Evolutionary conservation across 2,329 filamentous ascomycete species (phyloP), one percentile per base, ranked within the genome.

Genomic region (Sporothrix inflata): DNA sequence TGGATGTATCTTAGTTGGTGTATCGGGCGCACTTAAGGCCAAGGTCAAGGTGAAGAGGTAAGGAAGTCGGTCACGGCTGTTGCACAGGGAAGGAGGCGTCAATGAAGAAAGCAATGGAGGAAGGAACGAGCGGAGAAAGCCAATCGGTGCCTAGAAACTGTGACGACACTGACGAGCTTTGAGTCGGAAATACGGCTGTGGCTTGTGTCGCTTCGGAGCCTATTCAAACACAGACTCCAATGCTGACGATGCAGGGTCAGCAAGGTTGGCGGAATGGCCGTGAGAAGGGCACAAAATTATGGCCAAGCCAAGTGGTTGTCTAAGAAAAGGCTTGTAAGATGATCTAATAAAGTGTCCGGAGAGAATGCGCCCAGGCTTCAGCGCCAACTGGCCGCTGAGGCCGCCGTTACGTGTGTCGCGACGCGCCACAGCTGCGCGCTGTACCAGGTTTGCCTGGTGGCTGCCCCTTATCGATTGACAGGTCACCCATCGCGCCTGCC

Each of bases 381-480:
- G 24, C 53, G 30, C 53, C 12, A 55, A 14, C 12, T n/a, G 51
- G 49, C 53, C 53, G 27, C 27, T 14, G 27, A 11, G 21, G n/a
- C 49, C n/a, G n/a, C n/a, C 49, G 21, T 53, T 53, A 24, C 49
- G n/a, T 53, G 14, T 34, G 60, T 12, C 38, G 60, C 21, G 60
- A 65, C 60, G 38, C 60, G 60, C 60, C 12, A 65, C 60, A 65
- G 38, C 60, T 63, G 38, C 21, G n/a, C 38, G n/a, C 38, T 45
- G 14, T 16, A 30, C 11, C 38, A 42, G 4, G 38, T 8, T 40
- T 30, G 57, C 60, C 16, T 16, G 34, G 6, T 24, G 57, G 60
- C n/a, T 42, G 34, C n/a, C n/a, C 60, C 19, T 40, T 63, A 63
- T 63, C 60, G 34, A 65, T 65, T 42, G 60, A 45, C 60, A 65